Percentiles rank a stretch among this genome's conserved stretches.
phyloP scores from a whole-genome alignment of 1,284 basidiomycete species.

The Leccinum angustisporum region DNA sequence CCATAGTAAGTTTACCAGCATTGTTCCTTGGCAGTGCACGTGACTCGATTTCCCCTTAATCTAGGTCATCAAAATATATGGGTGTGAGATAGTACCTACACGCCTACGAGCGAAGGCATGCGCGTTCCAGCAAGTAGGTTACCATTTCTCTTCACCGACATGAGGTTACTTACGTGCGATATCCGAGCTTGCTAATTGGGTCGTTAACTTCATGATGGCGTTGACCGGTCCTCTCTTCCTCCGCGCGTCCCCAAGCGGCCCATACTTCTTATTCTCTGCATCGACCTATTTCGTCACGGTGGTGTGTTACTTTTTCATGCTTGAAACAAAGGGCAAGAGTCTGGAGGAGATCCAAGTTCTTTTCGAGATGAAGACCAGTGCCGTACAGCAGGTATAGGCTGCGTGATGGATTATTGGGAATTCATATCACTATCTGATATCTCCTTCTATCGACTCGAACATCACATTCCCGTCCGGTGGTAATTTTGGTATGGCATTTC shows the following conservation, averaged over 20 bases:
- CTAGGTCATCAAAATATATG: conserved; percentile 34
- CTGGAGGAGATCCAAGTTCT: conserved; percentile 43
- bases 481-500: background rate
- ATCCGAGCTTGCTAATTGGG: conserved; percentile 22
- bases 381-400: background rate
- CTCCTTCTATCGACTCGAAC: background rate
- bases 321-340: conserved; percentile 47
- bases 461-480: background rate
- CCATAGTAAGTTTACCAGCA: conserved; percentile 22
- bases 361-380: conserved; percentile 32
- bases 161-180: conserved; percentile 20
- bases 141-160: conserved; percentile 34
- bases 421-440: background rate
- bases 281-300: conserved; percentile 39
- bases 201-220: conserved; percentile 47
- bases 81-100: conserved; percentile 34
- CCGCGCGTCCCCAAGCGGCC: conserved; percentile 41
- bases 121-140: conserved; percentile 43
- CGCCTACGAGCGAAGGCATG: conserved; percentile 34
- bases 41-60: background rate
- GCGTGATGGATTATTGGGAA: conserved; percentile 1
- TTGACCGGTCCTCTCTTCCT: conserved; percentile 50
- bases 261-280: conserved; percentile 50
- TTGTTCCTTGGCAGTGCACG: background rate
- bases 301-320: conserved; percentile 42